Percentiles rank a stretch among this genome's conserved stretches.
Conservation (phyloP, 768 basidiomycete species). For the Suillus plorans region DNA sequence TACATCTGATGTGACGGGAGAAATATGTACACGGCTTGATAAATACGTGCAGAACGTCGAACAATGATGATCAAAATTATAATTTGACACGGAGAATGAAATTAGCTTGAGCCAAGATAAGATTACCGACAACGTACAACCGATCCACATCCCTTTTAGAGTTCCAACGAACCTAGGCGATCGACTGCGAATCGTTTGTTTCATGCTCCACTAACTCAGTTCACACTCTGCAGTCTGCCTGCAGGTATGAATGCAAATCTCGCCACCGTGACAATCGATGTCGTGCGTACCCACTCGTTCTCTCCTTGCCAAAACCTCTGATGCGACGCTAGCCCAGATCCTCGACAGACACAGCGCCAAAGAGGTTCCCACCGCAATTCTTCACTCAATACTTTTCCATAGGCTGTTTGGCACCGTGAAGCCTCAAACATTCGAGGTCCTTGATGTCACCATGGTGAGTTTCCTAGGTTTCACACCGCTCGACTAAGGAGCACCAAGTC, state of each 20-base stretch:
- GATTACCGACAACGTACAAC: neutral
- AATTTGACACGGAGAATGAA: neutral
- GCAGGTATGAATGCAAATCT: conserved; percentile 24
- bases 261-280: conserved; percentile 31
- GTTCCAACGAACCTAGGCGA: neutral
- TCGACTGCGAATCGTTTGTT: neutral
- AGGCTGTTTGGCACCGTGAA: conserved; percentile 79
- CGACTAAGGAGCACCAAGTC: neutral
- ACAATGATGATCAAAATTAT: neutral
- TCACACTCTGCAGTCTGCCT: neutral
- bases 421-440: conserved; percentile 72
- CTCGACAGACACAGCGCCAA: conserved; percentile 71
- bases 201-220: neutral
- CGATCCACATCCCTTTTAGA: neutral
- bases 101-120: neutral
- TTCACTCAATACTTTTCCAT: conserved; percentile 85
- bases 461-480: neutral
- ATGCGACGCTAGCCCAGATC: conserved; percentile 41
- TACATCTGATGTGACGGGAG: neutral
- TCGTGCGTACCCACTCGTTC: conserved; percentile 19
- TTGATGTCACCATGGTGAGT: conserved; percentile 84
- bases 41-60: neutral
- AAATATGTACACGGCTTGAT: neutral
- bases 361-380: conserved; percentile 71
- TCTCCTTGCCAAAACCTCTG: too few relatives aligned